Percentiles rank a stretch among this genome's conserved stretches.
Conservation (phyloP, 768 basidiomycete species). For the Candolleomyces eurysporus region DNA sequence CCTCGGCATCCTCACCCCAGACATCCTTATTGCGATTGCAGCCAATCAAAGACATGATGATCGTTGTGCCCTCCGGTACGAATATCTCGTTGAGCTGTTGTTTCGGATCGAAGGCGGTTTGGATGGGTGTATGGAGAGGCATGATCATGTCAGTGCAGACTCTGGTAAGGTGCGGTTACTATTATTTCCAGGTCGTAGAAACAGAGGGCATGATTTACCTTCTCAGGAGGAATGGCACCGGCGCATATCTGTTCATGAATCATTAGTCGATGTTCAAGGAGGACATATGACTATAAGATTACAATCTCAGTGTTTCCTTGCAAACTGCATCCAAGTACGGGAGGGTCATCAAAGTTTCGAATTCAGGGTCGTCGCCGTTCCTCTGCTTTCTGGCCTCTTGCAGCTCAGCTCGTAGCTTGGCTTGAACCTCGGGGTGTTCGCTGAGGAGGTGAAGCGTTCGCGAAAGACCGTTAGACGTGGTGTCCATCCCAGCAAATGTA, state of each 20-base stretch:
- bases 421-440: slow-evolving; percentile 33
- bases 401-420: slow-evolving; percentile 34
- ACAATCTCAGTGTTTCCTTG: slow-evolving; percentile 38
- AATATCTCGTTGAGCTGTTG: slow-evolving; percentile 30
- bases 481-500: slow-evolving; percentile 40
- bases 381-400: slow-evolving; percentile 21
- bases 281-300: slow-evolving; percentile 3
- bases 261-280: not conserved
- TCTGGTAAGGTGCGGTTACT: slow-evolving; percentile 11
- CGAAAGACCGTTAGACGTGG: slow-evolving; percentile 35
- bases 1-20: slow-evolving; percentile 1
- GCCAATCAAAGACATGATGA: slow-evolving; percentile 36
- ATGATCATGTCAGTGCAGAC: slow-evolving; percentile 19
- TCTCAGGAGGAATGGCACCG: slow-evolving; percentile 16
- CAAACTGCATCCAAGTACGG: slow-evolving; percentile 41
- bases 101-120: slow-evolving; percentile 28
- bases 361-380: slow-evolving; percentile 22
- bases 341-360: slow-evolving; percentile 34
- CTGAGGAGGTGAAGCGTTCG: slow-evolving; percentile 32
- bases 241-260: slow-evolving; percentile 18
- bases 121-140: slow-evolving; percentile 30
- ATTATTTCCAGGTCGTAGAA: not conserved
- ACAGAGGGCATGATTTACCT: not conserved
- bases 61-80: slow-evolving; percentile 35
- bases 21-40: slow-evolving; percentile 35